Conservation (phyloP, 305 asterid genomes). For the Stenogyne calaminthoides region DNA sequence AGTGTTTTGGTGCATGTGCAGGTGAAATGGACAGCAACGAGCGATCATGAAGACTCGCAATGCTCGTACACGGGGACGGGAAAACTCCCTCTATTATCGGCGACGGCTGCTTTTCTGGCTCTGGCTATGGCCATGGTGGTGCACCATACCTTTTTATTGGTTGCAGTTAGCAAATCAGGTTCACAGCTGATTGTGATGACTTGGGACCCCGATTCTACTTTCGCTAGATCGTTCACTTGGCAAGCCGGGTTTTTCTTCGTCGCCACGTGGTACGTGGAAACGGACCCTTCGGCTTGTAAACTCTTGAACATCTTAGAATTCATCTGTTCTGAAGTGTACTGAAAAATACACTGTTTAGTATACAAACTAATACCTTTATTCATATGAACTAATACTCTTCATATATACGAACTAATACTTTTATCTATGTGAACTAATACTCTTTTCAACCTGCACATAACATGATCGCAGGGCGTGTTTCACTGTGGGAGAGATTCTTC, state of each 20-base stretch:
- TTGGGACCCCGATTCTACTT: constrained; percentile 60
- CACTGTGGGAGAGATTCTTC: constrained; percentile 76
- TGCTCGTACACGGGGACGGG: constrained; percentile 72
- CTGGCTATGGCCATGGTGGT: constrained; percentile 75
- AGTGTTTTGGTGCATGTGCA: constrained; percentile 24
- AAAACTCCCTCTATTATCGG: constrained; percentile 58
- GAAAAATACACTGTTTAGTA: no score
- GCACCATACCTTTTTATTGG: constrained; percentile 69
- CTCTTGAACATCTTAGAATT: background rate
- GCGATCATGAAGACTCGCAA: constrained; percentile 34
- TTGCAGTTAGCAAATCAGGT: constrained; percentile 60
- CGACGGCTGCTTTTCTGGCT: constrained; percentile 67
- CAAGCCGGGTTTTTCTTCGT: constrained; percentile 85
- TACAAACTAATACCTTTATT: no score
- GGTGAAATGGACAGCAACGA: constrained; percentile 50
- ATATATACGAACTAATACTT: no score
- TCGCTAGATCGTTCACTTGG: constrained; percentile 54
- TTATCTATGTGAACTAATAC: no score
- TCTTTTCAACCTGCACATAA: background rate
- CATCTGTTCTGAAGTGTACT: background rate
- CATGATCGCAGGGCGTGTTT: constrained; percentile 55
- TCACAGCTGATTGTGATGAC: constrained; percentile 38
- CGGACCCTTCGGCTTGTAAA: background rate
- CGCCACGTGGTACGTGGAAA: constrained; percentile 62
- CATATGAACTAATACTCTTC: no score